Conservation (phyloP, 2,329 filamentous ascomycete genomes). For the Nothophaeocryptopus gaeumannii region DNA sequence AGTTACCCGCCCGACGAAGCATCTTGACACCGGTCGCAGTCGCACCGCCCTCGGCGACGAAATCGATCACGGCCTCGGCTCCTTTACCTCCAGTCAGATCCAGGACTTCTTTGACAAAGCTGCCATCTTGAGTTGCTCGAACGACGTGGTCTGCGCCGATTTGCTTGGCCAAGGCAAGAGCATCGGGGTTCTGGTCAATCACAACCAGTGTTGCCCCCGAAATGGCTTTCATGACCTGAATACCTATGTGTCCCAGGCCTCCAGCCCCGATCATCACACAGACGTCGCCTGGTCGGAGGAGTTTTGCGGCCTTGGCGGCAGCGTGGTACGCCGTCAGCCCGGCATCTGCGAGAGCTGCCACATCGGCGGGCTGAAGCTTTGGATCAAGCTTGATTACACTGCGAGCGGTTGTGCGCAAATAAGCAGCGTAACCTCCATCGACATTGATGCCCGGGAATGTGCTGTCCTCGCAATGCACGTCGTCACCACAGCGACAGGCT, state of each 20-base stretch:
- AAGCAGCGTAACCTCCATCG: conserved; percentile 29
- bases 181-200: conserved; percentile 25
- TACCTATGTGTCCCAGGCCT: conserved; percentile 19
- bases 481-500: conserved; percentile 28
- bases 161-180: conserved; percentile 26
- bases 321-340: conserved; percentile 29
- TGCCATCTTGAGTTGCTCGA: conserved; percentile 18
- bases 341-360: conserved; percentile 28
- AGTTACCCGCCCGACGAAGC: conserved; percentile 27
- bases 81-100: conserved; percentile 25
- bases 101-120: conserved; percentile 26
- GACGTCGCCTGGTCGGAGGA: conserved; percentile 25
- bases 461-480: conserved; percentile 27
- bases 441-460: conserved; percentile 27
- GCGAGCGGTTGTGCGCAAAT: conserved; percentile 27
- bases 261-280: conserved; percentile 29
- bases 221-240: conserved; percentile 29
- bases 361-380: conserved; percentile 26
- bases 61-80: conserved; percentile 28
- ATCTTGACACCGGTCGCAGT: conserved; percentile 27
- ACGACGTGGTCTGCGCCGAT: conserved; percentile 27
- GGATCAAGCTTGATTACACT: conserved; percentile 29
- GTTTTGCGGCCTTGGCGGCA: conserved; percentile 23
- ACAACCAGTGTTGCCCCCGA: conserved; percentile 27
- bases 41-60: conserved; percentile 27